These are phyloP conservation scores for Mentha longifolia DNA, from an alignment of 257 asterid species.

Conservation along the genomic window DNA sequence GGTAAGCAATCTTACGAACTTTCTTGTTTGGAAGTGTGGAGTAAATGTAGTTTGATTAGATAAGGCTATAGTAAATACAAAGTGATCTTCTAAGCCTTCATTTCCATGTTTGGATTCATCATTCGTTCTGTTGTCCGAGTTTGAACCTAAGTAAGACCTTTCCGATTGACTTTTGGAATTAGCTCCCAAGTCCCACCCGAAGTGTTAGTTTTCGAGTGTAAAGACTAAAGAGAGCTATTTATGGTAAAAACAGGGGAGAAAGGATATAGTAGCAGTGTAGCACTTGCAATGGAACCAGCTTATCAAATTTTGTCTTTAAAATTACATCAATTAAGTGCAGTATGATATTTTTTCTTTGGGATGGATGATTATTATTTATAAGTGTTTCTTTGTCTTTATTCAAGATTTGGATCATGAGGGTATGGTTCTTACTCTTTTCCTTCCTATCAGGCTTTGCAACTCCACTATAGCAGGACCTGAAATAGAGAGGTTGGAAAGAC, in stretches of 20 bases:
- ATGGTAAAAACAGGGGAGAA: conserved; percentile 1
- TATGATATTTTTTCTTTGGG: background rate
- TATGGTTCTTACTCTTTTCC: background rate
- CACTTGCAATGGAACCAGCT: background rate
- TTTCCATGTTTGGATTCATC: background rate
- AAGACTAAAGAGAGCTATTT: background rate
- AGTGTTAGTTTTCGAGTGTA: background rate
- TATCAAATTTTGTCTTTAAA: background rate
- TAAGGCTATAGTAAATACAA: background rate
- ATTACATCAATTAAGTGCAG: background rate
- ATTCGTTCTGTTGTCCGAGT: background rate
- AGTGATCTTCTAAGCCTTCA: background rate
- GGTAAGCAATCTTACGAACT: background rate
- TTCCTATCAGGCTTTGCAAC: conserved; percentile 52
- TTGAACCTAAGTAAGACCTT: background rate
- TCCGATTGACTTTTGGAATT: background rate
- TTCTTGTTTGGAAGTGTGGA: background rate
- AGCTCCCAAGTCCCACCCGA: background rate
- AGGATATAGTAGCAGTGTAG: background rate
- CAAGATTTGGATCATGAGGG: background rate
- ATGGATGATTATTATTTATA: background rate
- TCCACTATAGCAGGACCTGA: conserved; percentile 49
- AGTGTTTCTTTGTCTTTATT: background rate
- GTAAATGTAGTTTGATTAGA: background rate
- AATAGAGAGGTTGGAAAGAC: conserved; percentile 24